Percentiles rank a stretch among this genome's conserved stretches.
These are phyloP conservation scores for Escovopsis weberi DNA, from an alignment of 2,329 filamentous ascomycete species.

Conservation along the genomic window DNA sequence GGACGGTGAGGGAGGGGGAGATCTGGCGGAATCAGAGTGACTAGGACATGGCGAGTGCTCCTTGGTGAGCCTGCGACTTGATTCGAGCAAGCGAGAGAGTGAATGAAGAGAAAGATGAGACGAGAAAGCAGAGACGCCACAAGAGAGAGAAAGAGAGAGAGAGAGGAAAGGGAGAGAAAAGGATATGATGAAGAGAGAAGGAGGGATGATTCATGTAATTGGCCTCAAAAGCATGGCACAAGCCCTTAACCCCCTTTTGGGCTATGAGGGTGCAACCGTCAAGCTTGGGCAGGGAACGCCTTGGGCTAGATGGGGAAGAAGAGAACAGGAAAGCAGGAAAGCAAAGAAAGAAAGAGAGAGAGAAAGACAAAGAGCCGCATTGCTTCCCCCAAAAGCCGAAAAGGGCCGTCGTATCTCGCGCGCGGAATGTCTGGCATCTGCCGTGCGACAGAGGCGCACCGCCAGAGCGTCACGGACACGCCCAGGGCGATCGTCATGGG, in stretches of 20 bases:
- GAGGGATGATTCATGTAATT: no score
- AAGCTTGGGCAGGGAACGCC: no score
- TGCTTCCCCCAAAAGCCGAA: background rate
- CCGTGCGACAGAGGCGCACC: no score
- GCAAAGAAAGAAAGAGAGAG: background rate
- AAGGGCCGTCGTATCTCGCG: no score
- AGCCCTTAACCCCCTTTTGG: no score
- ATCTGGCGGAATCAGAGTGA: background rate
- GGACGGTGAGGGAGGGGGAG: conserved; percentile 40
- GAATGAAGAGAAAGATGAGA: background rate
- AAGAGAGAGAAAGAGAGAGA: background rate
- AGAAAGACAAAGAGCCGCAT: background rate
- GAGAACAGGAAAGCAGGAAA: background rate
- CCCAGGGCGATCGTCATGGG: no score
- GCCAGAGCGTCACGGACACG: no score
- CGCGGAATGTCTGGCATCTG: no score
- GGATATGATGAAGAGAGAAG: no score
- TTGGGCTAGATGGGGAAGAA: no score
- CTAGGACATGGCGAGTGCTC: background rate
- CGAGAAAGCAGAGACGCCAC: background rate
- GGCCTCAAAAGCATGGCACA: no score
- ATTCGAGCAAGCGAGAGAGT: background rate
- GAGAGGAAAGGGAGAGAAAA: background rate
- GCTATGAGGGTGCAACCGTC: no score
- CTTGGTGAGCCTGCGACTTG: background rate